Percentiles rank a stretch among this genome's conserved stretches.
These are phyloP conservation scores for Neonectria punicea DNA, from an alignment of 2,329 filamentous ascomycete genomes.

Conservation along the genomic window DNA sequence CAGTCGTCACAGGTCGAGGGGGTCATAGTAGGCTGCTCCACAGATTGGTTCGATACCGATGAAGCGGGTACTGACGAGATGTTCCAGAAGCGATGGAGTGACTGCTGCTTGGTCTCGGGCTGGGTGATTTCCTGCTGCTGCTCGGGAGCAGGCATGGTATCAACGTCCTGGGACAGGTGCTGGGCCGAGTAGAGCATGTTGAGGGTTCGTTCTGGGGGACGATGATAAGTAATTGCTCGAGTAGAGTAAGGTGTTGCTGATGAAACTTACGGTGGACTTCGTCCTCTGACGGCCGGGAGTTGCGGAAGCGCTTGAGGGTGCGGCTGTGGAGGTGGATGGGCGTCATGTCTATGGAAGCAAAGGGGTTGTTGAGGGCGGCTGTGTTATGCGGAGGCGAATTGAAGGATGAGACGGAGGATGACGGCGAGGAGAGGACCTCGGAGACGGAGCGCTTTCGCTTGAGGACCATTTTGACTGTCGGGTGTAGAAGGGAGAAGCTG, in stretches of 20 bases:
- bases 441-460: constrained; percentile 74
- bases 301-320: constrained; percentile 70
- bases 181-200: constrained; percentile 68
- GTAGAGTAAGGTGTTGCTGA: background rate
- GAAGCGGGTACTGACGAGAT: constrained; percentile 54
- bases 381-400: constrained; percentile 48
- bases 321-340: constrained; percentile 62
- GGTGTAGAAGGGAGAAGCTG: background rate
- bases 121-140: constrained; percentile 16
- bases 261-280: constrained; percentile 63
- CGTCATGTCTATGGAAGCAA: constrained; percentile 48
- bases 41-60: constrained; percentile 36
- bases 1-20: constrained; percentile 66
- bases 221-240: constrained; percentile 29
- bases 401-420: constrained; percentile 54
- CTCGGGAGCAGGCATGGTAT: background rate
- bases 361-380: constrained; percentile 46
- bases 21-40: constrained; percentile 24
- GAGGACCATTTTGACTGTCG: constrained; percentile 51
- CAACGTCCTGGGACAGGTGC: constrained; percentile 42
- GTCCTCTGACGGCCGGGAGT: constrained; percentile 66
- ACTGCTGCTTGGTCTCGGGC: constrained; percentile 54
- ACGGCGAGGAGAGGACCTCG: constrained; percentile 61
- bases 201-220: constrained; percentile 63
- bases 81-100: constrained; percentile 71